Evolutionary conservation across 805 yeast genomes (phyloP).

Genomic region (Tetrapisispora nanseiensis): DNA sequence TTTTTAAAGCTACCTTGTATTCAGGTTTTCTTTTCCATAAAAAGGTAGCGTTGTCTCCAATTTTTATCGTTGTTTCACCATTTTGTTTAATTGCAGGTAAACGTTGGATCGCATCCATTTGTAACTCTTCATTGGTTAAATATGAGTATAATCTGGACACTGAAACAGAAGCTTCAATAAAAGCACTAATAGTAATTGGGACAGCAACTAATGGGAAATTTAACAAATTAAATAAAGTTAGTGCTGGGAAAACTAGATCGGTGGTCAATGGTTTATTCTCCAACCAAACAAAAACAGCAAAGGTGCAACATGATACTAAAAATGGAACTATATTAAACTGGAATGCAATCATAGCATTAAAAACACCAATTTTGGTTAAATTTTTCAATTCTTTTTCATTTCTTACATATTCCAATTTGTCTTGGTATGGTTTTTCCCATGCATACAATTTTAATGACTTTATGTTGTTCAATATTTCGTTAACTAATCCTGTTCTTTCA

Average conservation of each 20-base stretch:
- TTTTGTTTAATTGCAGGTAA: constrained; percentile 34
- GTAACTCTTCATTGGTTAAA: constrained; percentile 69
- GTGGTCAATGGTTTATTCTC: constrained; percentile 63
- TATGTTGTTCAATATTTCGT: constrained; percentile 83
- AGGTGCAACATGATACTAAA: constrained; percentile 80
- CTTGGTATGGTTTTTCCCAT: constrained; percentile 85
- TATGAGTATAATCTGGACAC: constrained; percentile 63
- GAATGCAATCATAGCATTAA: constrained; percentile 60
- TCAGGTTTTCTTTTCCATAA: constrained; percentile 68
- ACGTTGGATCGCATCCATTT: constrained; percentile 55
- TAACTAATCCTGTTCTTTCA: constrained; percentile 78
- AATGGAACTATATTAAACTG: constrained; percentile 84
- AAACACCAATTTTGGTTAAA: constrained; percentile 61
- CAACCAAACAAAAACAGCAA: constrained; percentile 63
- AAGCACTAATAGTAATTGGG: constrained; percentile 79
- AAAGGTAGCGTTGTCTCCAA: constrained; percentile 56
- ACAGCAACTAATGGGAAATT: constrained; percentile 86
- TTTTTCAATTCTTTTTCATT: constrained; percentile 77
- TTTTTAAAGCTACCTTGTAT: constrained; percentile 56
- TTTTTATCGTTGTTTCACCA: constrained; percentile 61
- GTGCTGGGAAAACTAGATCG: constrained; percentile 86
- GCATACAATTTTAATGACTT: constrained; percentile 89
- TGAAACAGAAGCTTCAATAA: constrained; percentile 86
- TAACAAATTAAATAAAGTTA: constrained; percentile 77
- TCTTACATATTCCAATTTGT: constrained; percentile 69